Base-by-base conservation (phyloP, 805 yeast species). In the Schwanniomyces sp. region DNA sequence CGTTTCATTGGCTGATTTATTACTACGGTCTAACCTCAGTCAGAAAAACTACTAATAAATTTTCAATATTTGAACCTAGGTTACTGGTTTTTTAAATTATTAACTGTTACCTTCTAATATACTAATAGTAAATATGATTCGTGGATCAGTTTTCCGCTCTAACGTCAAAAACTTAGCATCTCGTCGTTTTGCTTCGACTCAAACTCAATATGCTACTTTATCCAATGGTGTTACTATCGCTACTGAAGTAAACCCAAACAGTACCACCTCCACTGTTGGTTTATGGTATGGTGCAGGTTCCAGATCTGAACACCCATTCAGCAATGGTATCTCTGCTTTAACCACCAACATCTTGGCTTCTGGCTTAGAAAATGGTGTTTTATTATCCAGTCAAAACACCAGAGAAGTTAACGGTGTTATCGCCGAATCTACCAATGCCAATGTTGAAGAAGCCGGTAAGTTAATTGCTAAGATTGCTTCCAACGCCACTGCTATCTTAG, bases 311-410 rank as follows among this genome's bases (percentile, higher is more conserved):
- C 86, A 85, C 70, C 76, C 88, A 39, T 86, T 82, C 80, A 85
- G 84, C 75, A 87, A 88, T 58, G 96, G 96, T 80, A 82, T 85
- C 45, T 80, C 92, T 46, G 80, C 85, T 52, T 70, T 88, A 57
- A 74, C 82, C 54, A 72, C 85, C 64, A 70, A 76, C 50, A 66
- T 79, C 21, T 72, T 86, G 62, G 61, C 64, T 32, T 61, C 74
- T 21, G 69, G 71, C 32, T 64, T 65, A 46, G 67, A 72, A 44
- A 59, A 74, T 32, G 95, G 94, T 59, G 80, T 85, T 39, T 62
- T 76, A 47, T 67, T 86, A 48, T 66, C 80, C 40, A 65, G 86
- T 27, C 68, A 74, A 44, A 80, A 79, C 61, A 72, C 76, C 48
- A 84, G 79, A 71, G 96, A 88, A 70, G 74, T 72, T 57, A 79